A percentile compares a stretch with the other conserved stretches of the same genome.
Evolutionary conservation across 805 yeast species (phyloP).

Genomic region (Kazachstania africana): DNA sequence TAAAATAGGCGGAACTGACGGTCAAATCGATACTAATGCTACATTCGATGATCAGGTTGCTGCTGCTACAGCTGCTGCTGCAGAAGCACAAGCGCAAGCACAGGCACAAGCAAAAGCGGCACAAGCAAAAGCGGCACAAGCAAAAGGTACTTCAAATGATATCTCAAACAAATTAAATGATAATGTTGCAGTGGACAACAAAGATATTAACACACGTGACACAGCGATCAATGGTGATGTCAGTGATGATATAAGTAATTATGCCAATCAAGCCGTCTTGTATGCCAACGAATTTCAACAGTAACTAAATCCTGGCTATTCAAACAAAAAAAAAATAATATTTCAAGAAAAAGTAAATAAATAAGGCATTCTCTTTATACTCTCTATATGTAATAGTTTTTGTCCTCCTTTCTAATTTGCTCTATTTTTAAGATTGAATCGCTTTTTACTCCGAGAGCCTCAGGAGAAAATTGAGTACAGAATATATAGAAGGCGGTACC

Average conservation of each 20-base stretch:
- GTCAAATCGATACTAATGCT: slow-evolving; percentile 25
- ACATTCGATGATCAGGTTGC: slow-evolving; percentile 28
- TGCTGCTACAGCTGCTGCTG: slow-evolving; percentile 28
- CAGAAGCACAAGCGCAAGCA: slow-evolving; percentile 24
- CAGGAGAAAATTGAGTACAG: too few species aligned
- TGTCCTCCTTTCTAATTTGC: too few species aligned
- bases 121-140: slow-evolving; percentile 2
- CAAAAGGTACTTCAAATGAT: slow-evolving; percentile 1
- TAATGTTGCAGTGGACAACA: not conserved
- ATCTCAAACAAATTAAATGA: not conserved
- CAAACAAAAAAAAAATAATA: too few species aligned
- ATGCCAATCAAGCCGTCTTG: slow-evolving; percentile 25
- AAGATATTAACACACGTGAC: slow-evolving; percentile 1
- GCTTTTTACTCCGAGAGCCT: too few species aligned
- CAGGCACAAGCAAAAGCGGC: slow-evolving; percentile 14
- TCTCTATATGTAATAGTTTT: too few species aligned
- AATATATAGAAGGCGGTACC: too few species aligned
- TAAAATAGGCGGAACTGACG: slow-evolving; percentile 52
- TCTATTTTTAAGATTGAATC: too few species aligned
- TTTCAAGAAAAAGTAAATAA: too few species aligned
- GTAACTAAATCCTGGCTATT: too few species aligned
- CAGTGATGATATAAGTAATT: slow-evolving; percentile 17
- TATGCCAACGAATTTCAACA: slow-evolving; percentile 26
- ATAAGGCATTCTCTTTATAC: too few species aligned
- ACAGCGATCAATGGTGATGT: not conserved